Evolutionary conservation across 108 stramenopile genomes (phyloP), one percentile per base, ranked within the genome.

Genomic region (Nitzschia palea): DNA sequence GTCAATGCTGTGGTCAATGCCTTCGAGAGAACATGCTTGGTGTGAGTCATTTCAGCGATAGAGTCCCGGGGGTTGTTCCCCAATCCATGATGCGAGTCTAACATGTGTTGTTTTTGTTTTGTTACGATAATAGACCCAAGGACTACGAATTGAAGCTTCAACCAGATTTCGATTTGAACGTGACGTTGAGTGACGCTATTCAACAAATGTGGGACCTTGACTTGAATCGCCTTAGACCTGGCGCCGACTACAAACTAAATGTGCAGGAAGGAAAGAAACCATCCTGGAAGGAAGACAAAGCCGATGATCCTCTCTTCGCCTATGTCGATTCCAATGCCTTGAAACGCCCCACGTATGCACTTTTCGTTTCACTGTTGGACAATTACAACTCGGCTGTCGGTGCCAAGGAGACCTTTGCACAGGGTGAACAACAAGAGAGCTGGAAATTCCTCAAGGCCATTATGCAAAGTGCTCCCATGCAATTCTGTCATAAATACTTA

Each of bases 201-300:
- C 86, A 95, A 55, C 76, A 88, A 40, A 76, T 97, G 36, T 97
- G 96, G 96, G 79, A 93, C 36, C 74, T 97, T 12, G 96, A 97
- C 72, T 68, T 69, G 55, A 93, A 96, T 60, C 86, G 96, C 30
- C 82, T 94, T 10, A 65, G 57, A 8, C 91, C 93, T 14, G 62
- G 78, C 53, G 62, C 57, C 9, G 93, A 97, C 43, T 97, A 94
- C 64, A 52, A 30, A 30, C 87, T 97, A 31, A 84, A 95, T 47
- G 88, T 97, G 0, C 96, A 97, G 42, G 50, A 77, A 26, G 87
- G 86, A 20, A 97, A 97, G 74, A 88, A 88, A 62, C 86, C 91
- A 5, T 93, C 77, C 54, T 58, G 83, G 67, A 85, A 82, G 47
- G 86, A 82, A n/a, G 94, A 97, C 68, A 67, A 40, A 0, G 95